Base-by-base conservation (phyloP, 768 basidiomycete species). In the Mycena crocata region DNA sequence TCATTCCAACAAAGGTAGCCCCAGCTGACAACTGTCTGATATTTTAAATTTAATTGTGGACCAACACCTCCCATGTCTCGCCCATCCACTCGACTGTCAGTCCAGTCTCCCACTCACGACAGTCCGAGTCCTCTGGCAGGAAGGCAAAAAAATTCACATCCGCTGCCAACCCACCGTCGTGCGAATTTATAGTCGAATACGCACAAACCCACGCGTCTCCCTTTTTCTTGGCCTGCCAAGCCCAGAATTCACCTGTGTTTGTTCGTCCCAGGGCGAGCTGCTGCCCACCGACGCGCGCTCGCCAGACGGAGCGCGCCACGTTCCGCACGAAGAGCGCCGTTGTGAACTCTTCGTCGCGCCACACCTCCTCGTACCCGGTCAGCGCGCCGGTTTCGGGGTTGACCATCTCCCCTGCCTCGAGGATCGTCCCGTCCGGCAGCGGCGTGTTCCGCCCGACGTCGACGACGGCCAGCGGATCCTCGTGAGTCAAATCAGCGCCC, bases 351-450 rank as follows among this genome's bases (percentile, higher is more conserved):
- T 74, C 74, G 52, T 79, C 79, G 46, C 62, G 51, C 78, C 80
- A 80, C 28, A 77, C 66, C 62, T 79, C 79, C 60, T 81, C 78
- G 51, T 79, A 80, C 9, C 56, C 7, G 15, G 74, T 73, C 45
- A 77, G 32, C 46, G 62, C 63, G 15, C 75, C 76, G 0, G 78
- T 79, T 2, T 51, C 74, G 13, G 78, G 78, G 57, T 80, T 78
- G 7, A 79, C 45, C 79, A 79, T 80, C 55, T 77, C 74, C 26
- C 80, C 79, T 15, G 61, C 68, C 59, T 79, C 78, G 7, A 80
- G 69, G 2, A 74, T 76, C 15, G 61, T 76, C 5, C 78, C 78
- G 66, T 77, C 71, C 4, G 75, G 69, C 19, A 78, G 65, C 8
- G 40, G 64, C 21, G 70, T 73, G 66, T 76, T 77, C 5, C 45